phyloP scores from a whole-genome alignment of 345 rosid species.

The Diplotaxis tenuifolia region DNA sequence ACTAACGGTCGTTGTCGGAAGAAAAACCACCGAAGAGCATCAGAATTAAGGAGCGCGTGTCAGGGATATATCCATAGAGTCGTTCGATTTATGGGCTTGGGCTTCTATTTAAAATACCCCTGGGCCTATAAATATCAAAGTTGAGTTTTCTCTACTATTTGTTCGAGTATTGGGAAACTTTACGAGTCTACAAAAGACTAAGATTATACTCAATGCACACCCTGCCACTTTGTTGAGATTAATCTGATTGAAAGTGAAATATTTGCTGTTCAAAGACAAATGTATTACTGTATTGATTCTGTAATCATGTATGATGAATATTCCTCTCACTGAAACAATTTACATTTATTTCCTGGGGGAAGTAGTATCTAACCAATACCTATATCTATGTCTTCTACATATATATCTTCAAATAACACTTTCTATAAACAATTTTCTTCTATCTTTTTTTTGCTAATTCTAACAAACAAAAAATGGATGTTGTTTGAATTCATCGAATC shows the following conservation, averaged over 20 bases:
- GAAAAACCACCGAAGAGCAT: background rate
- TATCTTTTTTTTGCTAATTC: too few species aligned
- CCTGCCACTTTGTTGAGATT: background rate
- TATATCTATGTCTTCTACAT: background rate
- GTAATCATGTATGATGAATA: background rate
- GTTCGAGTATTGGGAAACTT: background rate
- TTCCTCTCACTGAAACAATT: slow-evolving; percentile 29
- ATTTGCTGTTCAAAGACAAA: background rate
- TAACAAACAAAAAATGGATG: background rate
- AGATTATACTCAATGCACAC: background rate
- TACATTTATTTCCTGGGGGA: slow-evolving; percentile 24
- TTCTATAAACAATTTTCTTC: background rate
- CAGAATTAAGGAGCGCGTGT: background rate
- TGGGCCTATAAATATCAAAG: background rate
- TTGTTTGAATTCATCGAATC: slow-evolving; percentile 12
- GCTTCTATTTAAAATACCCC: background rate
- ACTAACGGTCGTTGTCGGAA: background rate
- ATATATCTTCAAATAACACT: background rate
- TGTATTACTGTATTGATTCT: background rate
- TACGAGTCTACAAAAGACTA: background rate
- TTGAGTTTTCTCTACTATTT: background rate
- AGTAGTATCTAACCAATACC: background rate
- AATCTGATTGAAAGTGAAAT: background rate
- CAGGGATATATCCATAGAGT: background rate
- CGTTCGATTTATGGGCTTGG: background rate